Conservation (phyloP, 1,139 yeast species). For the Kurtzmaniella quercitrusa region DNA sequence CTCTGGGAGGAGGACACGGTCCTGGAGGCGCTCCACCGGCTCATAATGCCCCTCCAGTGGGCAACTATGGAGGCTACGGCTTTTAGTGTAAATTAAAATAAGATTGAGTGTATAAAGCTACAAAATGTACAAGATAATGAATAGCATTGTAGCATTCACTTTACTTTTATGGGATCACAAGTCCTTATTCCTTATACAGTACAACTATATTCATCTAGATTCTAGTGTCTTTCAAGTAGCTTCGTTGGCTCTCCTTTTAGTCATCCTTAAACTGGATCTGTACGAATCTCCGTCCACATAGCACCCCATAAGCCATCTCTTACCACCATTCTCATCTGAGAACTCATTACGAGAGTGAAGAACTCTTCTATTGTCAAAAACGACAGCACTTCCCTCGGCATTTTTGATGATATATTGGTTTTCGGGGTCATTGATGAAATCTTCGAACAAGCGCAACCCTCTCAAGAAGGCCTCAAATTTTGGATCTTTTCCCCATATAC, state of each 20-base stretch:
- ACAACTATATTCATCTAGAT: no score
- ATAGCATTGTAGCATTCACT: neutral
- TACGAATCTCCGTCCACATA: slow-evolving; percentile 73
- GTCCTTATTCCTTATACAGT: no score
- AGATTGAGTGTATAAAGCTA: neutral
- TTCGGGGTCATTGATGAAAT: slow-evolving; percentile 47
- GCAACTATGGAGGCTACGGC: slow-evolving; percentile 27
- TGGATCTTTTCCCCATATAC: slow-evolving; percentile 31
- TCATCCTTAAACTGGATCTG: slow-evolving; percentile 52
- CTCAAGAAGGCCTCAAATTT: slow-evolving; percentile 51
- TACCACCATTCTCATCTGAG: slow-evolving; percentile 47
- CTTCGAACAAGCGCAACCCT: slow-evolving; percentile 60
- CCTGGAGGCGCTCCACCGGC: slow-evolving; percentile 13
- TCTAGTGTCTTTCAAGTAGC: no score
- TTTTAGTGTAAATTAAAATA: slow-evolving; percentile 13
- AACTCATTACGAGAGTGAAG: slow-evolving; percentile 68
- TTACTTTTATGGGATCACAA: no score
- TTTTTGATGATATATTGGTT: slow-evolving; percentile 57
- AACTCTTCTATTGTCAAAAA: slow-evolving; percentile 71
- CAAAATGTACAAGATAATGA: neutral
- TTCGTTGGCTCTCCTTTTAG: slow-evolving; percentile 1
- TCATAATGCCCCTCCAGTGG: slow-evolving; percentile 7
- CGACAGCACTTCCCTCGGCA: slow-evolving; percentile 60
- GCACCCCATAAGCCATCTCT: slow-evolving; percentile 75
- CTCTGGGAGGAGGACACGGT: slow-evolving; percentile 12